Evolutionary conservation across 1,284 basidiomycete species (phyloP).

Genomic region (Moesziomyces sp.): DNA sequence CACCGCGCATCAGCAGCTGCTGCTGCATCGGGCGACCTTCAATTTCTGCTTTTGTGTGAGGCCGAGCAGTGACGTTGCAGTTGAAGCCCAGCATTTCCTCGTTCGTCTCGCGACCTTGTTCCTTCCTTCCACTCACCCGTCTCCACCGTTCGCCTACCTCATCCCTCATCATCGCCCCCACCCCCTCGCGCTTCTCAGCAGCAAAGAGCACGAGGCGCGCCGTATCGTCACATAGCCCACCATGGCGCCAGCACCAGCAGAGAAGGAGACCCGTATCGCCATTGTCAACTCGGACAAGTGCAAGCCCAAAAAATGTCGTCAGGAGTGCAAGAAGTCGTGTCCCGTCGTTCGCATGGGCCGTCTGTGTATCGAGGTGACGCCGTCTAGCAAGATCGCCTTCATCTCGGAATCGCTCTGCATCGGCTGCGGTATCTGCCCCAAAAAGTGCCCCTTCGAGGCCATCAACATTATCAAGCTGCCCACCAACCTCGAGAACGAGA

Average conservation of each 20-base stretch:
- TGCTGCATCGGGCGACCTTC: too few relatives aligned
- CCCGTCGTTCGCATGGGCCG: slow-evolving; percentile 67
- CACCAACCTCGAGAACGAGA: slow-evolving; percentile 67
- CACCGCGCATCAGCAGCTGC: too few relatives aligned
- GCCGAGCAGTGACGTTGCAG: too few relatives aligned
- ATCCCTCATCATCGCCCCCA: background rate
- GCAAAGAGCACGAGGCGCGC: slow-evolving; percentile 19
- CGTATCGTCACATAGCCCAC: slow-evolving; percentile 7
- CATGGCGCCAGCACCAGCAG: slow-evolving; percentile 49
- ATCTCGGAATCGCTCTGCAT: slow-evolving; percentile 67
- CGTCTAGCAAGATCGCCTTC: slow-evolving; percentile 64
- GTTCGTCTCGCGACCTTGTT: slow-evolving; percentile 7
- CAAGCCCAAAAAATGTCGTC: slow-evolving; percentile 67
- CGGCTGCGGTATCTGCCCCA: slow-evolving; percentile 68
- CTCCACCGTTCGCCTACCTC: background rate
- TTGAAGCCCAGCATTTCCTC: too few relatives aligned
- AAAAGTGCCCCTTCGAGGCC: slow-evolving; percentile 68
- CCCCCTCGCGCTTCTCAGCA: slow-evolving; percentile 5
- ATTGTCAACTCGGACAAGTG: slow-evolving; percentile 68
- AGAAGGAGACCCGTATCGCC: slow-evolving; percentile 67
- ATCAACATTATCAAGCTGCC: slow-evolving; percentile 68
- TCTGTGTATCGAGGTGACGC: slow-evolving; percentile 64
- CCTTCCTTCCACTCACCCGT: slow-evolving; percentile 1
- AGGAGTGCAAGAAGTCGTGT: slow-evolving; percentile 68
- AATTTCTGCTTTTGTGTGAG: too few relatives aligned